Base-by-base conservation (phyloP, 2,329 filamentous ascomycete genomes). In the Scedosporium apiospermum region DNA sequence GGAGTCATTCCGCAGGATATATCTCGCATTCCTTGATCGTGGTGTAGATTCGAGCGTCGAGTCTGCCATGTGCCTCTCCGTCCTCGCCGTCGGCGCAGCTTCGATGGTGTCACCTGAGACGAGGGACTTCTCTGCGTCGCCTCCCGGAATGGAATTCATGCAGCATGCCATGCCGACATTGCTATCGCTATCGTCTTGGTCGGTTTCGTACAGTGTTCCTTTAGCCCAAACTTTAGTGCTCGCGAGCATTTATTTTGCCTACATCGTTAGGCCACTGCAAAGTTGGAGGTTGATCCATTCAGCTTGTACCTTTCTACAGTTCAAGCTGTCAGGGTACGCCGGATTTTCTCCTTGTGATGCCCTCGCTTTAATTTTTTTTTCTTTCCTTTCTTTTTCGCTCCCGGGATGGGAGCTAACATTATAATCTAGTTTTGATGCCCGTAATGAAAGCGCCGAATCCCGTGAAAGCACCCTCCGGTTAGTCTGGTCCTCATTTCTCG, bases 271-370 rank as follows among this genome's bases (percentile, higher is more conserved):
- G 9, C 71, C 72, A 3, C 62, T 73, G 30, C 71, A 74, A 26
- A 73, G 71, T 59, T 74, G 71, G 72, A 64, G 68, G 23, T 63
- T 73, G n/a, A 72, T 73, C 27, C 66, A 72, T 57, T 68, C 69
- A 12, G 71, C 72, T 6, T 69, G 70, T 4, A 70, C 69, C 7
- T 67, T 69, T 6, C 65, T 73, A 6, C 71, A 73, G 38, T 70
- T 71, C 57, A 68, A 67, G 57, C 59, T 71, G 3, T 69, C 67
- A 4, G 65, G 68, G 23, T 66, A 42, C 34, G 63, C 38, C 3
- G 18, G 46, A 26, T 18, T 9, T 30, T 21, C n/a, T 30, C 58
- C 53, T 14, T 42, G 4, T n/a, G 3, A 23, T 49, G 16, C 14
- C 23, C 21, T 53, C 14, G 12, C 55, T 12, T 16, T 62, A 41